These are phyloP conservation scores for Quercus cerris DNA, from an alignment of 306 rosid species.

Conservation along the genomic window DNA sequence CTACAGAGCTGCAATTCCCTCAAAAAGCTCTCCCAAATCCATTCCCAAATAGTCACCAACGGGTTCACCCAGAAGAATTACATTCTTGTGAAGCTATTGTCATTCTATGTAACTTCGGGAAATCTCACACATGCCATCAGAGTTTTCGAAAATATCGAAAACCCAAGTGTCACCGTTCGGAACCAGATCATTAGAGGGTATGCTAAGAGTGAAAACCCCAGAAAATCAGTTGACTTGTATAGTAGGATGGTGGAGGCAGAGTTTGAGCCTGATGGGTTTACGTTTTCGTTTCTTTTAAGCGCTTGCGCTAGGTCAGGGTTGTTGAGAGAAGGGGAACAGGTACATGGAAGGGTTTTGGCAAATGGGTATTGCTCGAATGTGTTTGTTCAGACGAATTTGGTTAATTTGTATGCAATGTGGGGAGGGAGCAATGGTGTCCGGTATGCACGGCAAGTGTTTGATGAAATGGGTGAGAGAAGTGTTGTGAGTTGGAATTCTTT, in stretches of 20 bases:
- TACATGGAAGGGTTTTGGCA: constrained; percentile 50
- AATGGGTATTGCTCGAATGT: constrained; percentile 59
- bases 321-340: constrained; percentile 60
- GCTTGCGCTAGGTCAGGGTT: constrained; percentile 58
- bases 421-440: constrained; percentile 18
- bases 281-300: constrained; percentile 60
- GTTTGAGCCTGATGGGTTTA: constrained; percentile 53
- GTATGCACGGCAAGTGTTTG: constrained; percentile 54
- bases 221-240: constrained; percentile 41
- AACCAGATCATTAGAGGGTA: constrained; percentile 60
- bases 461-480: constrained; percentile 51
- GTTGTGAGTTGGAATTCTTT: constrained; percentile 68
- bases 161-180: constrained; percentile 57
- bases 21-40: constrained; percentile 47
- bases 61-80: constrained; percentile 51
- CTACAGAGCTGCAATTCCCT: constrained; percentile 36
- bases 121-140: constrained; percentile 30
- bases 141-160: constrained; percentile 24
- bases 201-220: constrained; percentile 27
- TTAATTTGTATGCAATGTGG: constrained; percentile 35
- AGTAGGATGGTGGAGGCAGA: constrained; percentile 37
- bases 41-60: constrained; percentile 44
- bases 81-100: constrained; percentile 47
- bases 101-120: constrained; percentile 42
- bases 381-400: constrained; percentile 57